Percentiles rank a stretch among this genome's conserved stretches.
Evolutionary conservation across 2,329 filamentous ascomycete genomes (phyloP).

Genomic region (Pseudogymnoascus verrucosus): DNA sequence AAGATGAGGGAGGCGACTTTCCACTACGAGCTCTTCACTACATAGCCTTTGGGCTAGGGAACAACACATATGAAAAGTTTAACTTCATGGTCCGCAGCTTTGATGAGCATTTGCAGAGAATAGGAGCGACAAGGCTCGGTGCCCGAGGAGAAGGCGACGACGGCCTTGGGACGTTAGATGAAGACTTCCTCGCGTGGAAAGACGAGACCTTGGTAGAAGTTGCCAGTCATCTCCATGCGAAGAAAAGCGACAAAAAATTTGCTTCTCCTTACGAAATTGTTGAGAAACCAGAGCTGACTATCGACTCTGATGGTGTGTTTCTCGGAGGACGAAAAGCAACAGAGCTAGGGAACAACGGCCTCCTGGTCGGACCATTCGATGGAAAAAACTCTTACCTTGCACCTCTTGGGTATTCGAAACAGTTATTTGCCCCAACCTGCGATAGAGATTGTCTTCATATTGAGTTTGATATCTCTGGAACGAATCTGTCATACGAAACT

Average conservation of each 20-base stretch:
- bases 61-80: conserved; percentile 33
- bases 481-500: conserved; percentile 29
- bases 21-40: conserved; percentile 24
- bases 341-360: neutral
- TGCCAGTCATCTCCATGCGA: neutral
- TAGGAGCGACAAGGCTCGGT: conserved; percentile 25
- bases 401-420: conserved; percentile 15
- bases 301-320: neutral
- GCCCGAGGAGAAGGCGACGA: conserved; percentile 29
- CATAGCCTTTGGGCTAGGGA: conserved; percentile 33
- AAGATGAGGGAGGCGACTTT: conserved; percentile 10
- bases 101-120: conserved; percentile 17
- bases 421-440: conserved; percentile 20
- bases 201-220: conserved; percentile 22
- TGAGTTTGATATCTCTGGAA: conserved; percentile 30
- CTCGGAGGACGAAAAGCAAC: no score
- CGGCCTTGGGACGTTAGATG: conserved; percentile 21
- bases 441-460: conserved; percentile 31
- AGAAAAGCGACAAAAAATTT: neutral
- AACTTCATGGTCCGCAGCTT: conserved; percentile 31
- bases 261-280: neutral
- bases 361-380: neutral
- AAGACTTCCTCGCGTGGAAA: conserved; percentile 33
- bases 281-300: neutral
- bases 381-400: conserved; percentile 12